These are phyloP conservation scores for Actinidia polygama DNA, from an alignment of 179 eudicot species.

Conservation along the genomic window DNA sequence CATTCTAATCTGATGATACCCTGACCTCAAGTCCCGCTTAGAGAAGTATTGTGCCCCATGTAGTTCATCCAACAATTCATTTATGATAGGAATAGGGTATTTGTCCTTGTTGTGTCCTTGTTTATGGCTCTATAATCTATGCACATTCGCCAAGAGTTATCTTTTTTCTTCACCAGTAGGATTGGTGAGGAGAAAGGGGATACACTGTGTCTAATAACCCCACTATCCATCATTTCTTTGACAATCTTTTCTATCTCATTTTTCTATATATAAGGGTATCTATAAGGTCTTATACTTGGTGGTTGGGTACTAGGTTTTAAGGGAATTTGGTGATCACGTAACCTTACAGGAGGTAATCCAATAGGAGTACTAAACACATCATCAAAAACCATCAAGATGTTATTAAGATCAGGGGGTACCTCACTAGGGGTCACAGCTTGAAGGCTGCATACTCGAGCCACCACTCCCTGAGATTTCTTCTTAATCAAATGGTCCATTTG, in stretches of 20 bases:
- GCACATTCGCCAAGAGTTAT: too few relatives aligned
- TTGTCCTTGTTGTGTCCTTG: background rate
- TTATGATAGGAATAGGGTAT: background rate
- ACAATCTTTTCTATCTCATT: too few relatives aligned
- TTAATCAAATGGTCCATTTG: background rate
- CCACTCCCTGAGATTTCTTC: background rate
- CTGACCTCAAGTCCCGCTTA: background rate
- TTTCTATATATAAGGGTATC: too few relatives aligned
- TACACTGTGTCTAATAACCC: too few relatives aligned
- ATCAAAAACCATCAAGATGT: background rate
- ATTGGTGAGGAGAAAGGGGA: too few relatives aligned
- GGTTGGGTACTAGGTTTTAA: too few relatives aligned
- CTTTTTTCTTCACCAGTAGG: too few relatives aligned
- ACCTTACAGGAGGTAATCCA: too few relatives aligned
- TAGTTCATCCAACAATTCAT: background rate
- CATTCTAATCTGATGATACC: background rate
- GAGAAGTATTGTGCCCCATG: background rate
- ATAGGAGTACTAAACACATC: background rate
- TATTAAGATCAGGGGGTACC: background rate
- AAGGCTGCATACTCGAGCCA: background rate
- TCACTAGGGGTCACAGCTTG: background rate
- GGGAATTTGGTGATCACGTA: too few relatives aligned
- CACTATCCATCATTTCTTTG: too few relatives aligned
- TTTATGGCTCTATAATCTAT: too few relatives aligned
- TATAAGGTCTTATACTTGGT: too few relatives aligned